Evolutionary conservation across 495 filamentous ascomycete genomes (phyloP).

Genomic region (Saxispiralis lemnorum): DNA sequence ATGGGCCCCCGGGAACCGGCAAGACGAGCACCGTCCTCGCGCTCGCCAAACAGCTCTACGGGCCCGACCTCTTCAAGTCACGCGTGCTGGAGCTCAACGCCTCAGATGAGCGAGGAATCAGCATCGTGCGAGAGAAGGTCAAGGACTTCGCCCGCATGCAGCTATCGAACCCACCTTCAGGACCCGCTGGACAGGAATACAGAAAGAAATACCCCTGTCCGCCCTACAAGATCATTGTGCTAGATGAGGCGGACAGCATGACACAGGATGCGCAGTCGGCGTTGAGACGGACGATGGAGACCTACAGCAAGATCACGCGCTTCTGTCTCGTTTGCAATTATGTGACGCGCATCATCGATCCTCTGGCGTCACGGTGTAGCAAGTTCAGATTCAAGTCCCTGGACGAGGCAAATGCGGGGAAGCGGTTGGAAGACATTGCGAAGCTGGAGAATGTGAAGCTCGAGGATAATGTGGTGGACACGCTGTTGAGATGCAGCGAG

Average conservation of each 20-base stretch:
- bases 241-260: slow-evolving; percentile 97
- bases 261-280: slow-evolving; percentile 95
- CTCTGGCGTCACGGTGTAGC: slow-evolving; percentile 74
- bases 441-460: slow-evolving; percentile 51
- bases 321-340: slow-evolving; percentile 99
- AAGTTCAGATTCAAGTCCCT: slow-evolving; percentile 97
- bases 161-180: slow-evolving; percentile 56
- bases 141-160: slow-evolving; percentile 96
- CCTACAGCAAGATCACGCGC: slow-evolving; percentile 83
- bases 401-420: slow-evolving; percentile 62
- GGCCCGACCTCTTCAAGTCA: slow-evolving; percentile 79
- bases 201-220: slow-evolving; percentile 72
- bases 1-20: slow-evolving; percentile 90
- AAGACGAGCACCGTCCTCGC: slow-evolving; percentile 98
- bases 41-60: slow-evolving; percentile 93
- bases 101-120: slow-evolving; percentile 94
- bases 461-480: slow-evolving; percentile 62
- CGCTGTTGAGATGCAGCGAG: slow-evolving; percentile 71
- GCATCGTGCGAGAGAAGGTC: slow-evolving; percentile 92
- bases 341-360: slow-evolving; percentile 93
- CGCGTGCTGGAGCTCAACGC: slow-evolving; percentile 96
- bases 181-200: slow-evolving; percentile 39
- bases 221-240: slow-evolving; percentile 94
- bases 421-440: slow-evolving; percentile 64
- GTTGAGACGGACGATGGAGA: slow-evolving; percentile 89